Base-by-base conservation (phyloP, 1,284 basidiomycete genomes). In the Xerocomus tenax region DNA sequence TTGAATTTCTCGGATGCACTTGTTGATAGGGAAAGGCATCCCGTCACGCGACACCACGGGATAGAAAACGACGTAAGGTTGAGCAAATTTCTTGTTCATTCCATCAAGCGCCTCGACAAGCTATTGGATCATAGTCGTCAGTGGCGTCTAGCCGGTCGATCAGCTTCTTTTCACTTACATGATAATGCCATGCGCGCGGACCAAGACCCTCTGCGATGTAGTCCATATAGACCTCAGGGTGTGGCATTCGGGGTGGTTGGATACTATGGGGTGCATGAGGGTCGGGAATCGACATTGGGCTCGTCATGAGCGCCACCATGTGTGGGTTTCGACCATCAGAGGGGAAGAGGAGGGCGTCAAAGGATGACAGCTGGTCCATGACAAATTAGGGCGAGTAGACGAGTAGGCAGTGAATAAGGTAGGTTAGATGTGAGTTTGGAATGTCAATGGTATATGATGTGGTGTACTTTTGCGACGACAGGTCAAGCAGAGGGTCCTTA, bases 141-240 rank as follows among this genome's bases (percentile, higher is more conserved):
- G 58, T 52, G 49, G 50, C 47, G 53, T 50, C 44, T 46, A 52
- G 13, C 28, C 29, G 45, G 42, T 25, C 30, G 47, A 57, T 53
- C 41, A 8, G 30, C 21, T 23, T 15, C 13, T 28, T 38, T 21
- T 26, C 9, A 67, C 74, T 60, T 58, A 85, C 84, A 69, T 84
- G 77, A 62, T 78, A 84, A 61, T 77, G 75, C 86, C 85, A 88
- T 12, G 81, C 77, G 51, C 79, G 73, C 34, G 77, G 69, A 34
- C 81, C 81, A 47, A 79, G 71, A 49, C 76, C 74, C 65, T 87
- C 83, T 57, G 83, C 83, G 58, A 88, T 82, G 67, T 83, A 86
- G 65, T 89, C 84, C 85, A 89, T 89, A 61, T 83, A 79, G 32
- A 86, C 76, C 64, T 88, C 84, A 8, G 87, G 86, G 65, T 88